A percentile compares a stretch with the other conserved stretches of the same genome.
Conservation (phyloP, 2,329 filamentous ascomycete genomes). For the Colletotrichum australisinense region DNA sequence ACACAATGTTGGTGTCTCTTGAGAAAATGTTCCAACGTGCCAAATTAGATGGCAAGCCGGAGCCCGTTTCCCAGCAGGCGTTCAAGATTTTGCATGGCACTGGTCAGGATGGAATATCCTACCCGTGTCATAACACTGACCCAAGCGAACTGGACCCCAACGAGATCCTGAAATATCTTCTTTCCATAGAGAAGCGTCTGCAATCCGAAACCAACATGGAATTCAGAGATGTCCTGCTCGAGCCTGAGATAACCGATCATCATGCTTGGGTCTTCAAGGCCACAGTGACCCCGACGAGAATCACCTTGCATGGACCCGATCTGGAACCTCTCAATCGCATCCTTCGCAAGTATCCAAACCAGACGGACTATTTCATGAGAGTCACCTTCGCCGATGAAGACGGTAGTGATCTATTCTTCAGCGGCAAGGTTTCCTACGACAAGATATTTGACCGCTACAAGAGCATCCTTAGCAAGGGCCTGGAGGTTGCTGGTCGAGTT, state of each 20-base stretch:
- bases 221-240: constrained; percentile 33
- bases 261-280: constrained; percentile 65
- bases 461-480: constrained; percentile 65
- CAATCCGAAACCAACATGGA: constrained; percentile 32
- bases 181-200: constrained; percentile 53
- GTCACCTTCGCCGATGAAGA: constrained; percentile 82
- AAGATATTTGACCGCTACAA: constrained; percentile 71
- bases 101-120: constrained; percentile 64
- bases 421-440: constrained; percentile 58
- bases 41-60: constrained; percentile 39
- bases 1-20: constrained; percentile 57
- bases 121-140: constrained; percentile 62
- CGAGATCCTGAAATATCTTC: constrained; percentile 53
- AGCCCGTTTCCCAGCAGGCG: constrained; percentile 62
- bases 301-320: constrained; percentile 70
- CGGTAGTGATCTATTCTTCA: constrained; percentile 71
- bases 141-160: constrained; percentile 52
- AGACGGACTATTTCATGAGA: constrained; percentile 74
- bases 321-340: constrained; percentile 77
- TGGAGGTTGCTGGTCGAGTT: constrained; percentile 71
- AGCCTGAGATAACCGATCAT: constrained; percentile 46
- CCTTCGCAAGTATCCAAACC: constrained; percentile 70
- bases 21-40: constrained; percentile 42
- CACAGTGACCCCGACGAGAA: constrained; percentile 69
- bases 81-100: constrained; percentile 63